These are phyloP conservation scores for Lathyrus aphaca DNA, from an alignment of 306 rosid genomes.

Conservation along the genomic window DNA sequence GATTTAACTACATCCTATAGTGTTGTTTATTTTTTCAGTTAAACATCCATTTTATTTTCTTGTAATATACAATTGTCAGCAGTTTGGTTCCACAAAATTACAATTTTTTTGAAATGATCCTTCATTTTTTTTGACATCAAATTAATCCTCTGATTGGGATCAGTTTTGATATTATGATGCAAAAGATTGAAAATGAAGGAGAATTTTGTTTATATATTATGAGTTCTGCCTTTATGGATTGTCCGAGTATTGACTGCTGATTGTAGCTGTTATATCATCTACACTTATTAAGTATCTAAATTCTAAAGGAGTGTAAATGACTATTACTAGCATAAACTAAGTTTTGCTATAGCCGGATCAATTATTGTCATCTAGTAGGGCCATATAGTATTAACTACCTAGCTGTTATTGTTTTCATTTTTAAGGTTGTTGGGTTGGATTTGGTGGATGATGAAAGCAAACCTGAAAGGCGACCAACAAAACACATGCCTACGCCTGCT, in stretches of 20 bases:
- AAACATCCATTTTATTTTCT: constrained; percentile 4
- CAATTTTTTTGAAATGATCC: constrained; percentile 11
- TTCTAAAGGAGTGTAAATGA: background rate
- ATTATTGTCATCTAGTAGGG: constrained; percentile 3
- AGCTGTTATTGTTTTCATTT: constrained; percentile 26
- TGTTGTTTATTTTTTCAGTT: background rate
- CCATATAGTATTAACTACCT: background rate
- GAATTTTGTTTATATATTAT: constrained; percentile 3
- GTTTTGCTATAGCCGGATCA: constrained; percentile 23
- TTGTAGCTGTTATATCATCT: constrained; percentile 6
- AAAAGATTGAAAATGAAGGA: constrained; percentile 21
- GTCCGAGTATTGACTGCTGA: constrained; percentile 3
- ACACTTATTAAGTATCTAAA: constrained; percentile 1
- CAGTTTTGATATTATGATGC: constrained; percentile 18
- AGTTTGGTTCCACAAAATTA: background rate
- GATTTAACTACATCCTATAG: background rate
- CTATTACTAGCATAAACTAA: background rate
- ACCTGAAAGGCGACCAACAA: constrained; percentile 98
- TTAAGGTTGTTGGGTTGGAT: constrained; percentile 93
- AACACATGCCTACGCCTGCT: constrained; percentile 98
- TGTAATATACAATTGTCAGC: background rate
- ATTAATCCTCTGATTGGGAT: background rate
- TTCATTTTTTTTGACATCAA: constrained; percentile 6
- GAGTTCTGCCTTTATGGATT: constrained; percentile 6
- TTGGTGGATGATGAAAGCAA: constrained; percentile 97